Percentiles rank a stretch among this genome's conserved stretches.
These are phyloP conservation scores for Neocucurbitaria cava DNA, from an alignment of 2,329 filamentous ascomycete genomes.

Conservation along the genomic window DNA sequence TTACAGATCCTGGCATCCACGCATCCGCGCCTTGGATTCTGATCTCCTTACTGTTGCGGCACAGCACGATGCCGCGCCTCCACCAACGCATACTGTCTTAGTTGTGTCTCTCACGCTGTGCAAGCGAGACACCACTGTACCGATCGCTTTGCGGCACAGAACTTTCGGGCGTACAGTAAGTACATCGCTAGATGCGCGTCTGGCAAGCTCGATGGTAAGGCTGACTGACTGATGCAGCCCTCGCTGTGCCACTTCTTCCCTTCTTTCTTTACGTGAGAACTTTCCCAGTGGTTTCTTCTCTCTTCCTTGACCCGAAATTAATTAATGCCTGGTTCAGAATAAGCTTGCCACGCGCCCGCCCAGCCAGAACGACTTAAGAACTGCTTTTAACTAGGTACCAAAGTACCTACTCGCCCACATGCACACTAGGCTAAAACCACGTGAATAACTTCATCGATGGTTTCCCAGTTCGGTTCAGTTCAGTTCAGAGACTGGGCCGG, in stretches of 20 bases:
- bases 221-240: too few relatives aligned
- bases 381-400: too few relatives aligned
- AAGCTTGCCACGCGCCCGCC: background rate
- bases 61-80: constrained; percentile 2
- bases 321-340: background rate
- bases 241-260: background rate
- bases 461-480: background rate
- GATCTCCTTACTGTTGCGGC: background rate
- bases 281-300: background rate
- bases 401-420: background rate
- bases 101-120: background rate
- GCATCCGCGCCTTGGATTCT: too few relatives aligned
- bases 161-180: background rate
- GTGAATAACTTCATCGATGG: background rate
- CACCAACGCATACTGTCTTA: constrained; percentile 6
- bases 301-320: background rate
- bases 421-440: background rate
- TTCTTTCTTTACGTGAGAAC: background rate
- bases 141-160: constrained; percentile 4
- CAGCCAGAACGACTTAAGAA: background rate
- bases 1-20: too few relatives aligned
- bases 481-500: background rate
- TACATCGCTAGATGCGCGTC: background rate
- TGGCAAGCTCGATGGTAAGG: background rate
- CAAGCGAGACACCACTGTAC: background rate